Conservation (phyloP, 306 rosid species). For the Citrullus colocynthis region DNA sequence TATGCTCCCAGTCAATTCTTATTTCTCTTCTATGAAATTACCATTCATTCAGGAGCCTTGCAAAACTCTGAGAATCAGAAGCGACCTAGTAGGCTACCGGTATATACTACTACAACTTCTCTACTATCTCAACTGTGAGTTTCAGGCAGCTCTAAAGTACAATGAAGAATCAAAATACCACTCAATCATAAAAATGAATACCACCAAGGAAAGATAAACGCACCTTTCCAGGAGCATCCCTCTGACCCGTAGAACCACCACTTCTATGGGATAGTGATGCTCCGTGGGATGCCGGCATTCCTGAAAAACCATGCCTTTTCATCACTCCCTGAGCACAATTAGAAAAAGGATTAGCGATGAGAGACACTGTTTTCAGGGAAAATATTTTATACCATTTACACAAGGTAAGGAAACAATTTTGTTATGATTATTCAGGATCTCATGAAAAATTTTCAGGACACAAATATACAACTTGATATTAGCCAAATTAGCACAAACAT, state of each 20-base stretch:
- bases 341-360: constrained; percentile 1
- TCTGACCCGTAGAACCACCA: constrained; percentile 64
- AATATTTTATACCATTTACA: background rate
- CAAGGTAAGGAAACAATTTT: background rate
- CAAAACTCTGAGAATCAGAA: background rate
- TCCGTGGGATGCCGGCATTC: constrained; percentile 76
- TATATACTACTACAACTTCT: background rate
- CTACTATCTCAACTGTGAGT: background rate
- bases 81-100: background rate
- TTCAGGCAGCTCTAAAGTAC: background rate
- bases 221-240: constrained; percentile 71
- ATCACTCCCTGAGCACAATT: constrained; percentile 55
- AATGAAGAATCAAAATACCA: background rate
- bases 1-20: background rate
- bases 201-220: background rate
- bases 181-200: background rate
- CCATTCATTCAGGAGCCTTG: background rate
- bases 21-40: background rate
- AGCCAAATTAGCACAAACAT: background rate
- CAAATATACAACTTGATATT: background rate
- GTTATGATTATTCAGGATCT: background rate
- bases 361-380: background rate
- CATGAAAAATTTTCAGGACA: background rate
- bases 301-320: constrained; percentile 36
- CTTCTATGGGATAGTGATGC: constrained; percentile 49